Evolutionary conservation across 2,329 filamentous ascomycete genomes (phyloP), one percentile per base, ranked within the genome.

Genomic region (Akanthomyces lecanii): DNA sequence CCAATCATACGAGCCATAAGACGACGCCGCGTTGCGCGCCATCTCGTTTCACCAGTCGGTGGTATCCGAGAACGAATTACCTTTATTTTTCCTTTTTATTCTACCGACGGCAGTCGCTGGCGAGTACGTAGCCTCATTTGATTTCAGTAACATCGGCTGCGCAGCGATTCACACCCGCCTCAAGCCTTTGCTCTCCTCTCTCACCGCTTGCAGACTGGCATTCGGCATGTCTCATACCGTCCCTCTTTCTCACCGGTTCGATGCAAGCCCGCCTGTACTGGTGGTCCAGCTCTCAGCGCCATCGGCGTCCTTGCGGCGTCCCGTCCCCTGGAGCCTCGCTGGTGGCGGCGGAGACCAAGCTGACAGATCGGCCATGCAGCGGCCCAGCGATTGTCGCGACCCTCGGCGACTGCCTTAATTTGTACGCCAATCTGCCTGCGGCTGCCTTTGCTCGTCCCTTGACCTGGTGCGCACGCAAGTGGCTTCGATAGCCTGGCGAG

Each of bases 1-100:
- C 44, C 44, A 59, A 50, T 59, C 30, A 48, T 12, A 59, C 45
- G 30, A 59, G 40, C 30, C 56, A 11, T 14, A 40, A 47, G 55
- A 36, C 55, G 44, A 58, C 28, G 21, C 12, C 30, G 3, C 8
- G 12, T 40, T 36, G 33, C 33, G 33, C 38, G 4, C 7, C 38
- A 3, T 30, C 38, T 14, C 38, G 38, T 16, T 40, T 40, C 38
- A 4, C 16, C 10, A 40, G 33, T 38, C 33, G 33, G 33, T 6
- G 10, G 16, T 47, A 23, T 14, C 44, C 25, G 33, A 53, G 11
- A 6, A 18, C 18, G 51, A 14, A n/a, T 12, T 12, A n/a, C 14
- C 21, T 33, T 25, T 52, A n/a, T 8, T 18, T 30, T 40, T 51
- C 25, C 8, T 40, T 16, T 4, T 40, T 4, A 14, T 11, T 40